Base-by-base conservation (phyloP, 176 grass and related monocot genomes). In the Coix lacrymajobi region DNA sequence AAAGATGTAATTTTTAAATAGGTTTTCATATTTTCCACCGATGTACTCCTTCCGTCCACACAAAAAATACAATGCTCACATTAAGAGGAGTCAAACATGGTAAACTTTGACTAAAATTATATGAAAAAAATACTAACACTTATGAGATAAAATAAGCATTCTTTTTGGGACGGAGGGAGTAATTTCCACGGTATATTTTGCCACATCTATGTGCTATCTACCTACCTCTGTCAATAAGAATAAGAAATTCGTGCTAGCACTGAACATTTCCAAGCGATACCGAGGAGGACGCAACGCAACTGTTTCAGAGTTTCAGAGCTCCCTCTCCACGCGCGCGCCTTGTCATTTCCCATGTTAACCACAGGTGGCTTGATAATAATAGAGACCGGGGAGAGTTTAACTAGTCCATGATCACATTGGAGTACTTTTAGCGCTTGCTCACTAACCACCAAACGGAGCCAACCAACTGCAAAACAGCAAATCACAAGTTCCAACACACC, bases 401-500 rank as follows among this genome's bases (percentile, higher is more conserved):
- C 17, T 38, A 38, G 28, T 19, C 41, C 65, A 38, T 52, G 29
- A 82, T 37, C 71, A 5, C 26, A 66, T 54, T 11, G 9, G 22
- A 56, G 52, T 52, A 77, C 26, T 56, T 71, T 85, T 20, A 76
- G 71, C 25, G 14, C 54, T 29, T 24, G 77, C 85, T 85, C 82
- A n/a, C 65, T 77, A 82, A 60, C 66, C 79, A 90, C 66, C 83
- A 78, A 82, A 78, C 64, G 73, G 45, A 82, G 56, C 43, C 57
- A 90, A 90, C 83, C 83, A 86, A 81, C 44, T 39, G 56, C 83
- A 82, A 77, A 77, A 78, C 66, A 73, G 88, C 45, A 73, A 33
- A 66, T 67, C 83, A 67, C 83, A 90, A 83, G 83, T 86, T 86
- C 79, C 79, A 82, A 82, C 73, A 71, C 25, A 38, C 66, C 83